A percentile compares a stretch with the other conserved stretches of the same genome.
Conservation (phyloP, 164 flowering plant species). For the Sedum album region DNA sequence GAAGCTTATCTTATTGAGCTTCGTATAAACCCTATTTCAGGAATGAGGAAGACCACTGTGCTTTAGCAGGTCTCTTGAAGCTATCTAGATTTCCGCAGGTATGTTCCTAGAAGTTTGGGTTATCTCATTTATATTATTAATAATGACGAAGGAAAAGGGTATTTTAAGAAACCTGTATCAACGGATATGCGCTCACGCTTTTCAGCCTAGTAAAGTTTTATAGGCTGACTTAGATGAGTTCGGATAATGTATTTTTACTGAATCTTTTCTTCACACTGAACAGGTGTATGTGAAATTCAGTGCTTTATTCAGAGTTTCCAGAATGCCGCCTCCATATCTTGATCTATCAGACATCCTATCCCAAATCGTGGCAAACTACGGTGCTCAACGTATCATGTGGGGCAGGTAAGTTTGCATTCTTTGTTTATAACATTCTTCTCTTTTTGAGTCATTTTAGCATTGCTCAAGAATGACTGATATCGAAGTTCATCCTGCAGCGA, state of each 20-base stretch:
- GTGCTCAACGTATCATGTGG: conserved; percentile 87
- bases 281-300: conserved; percentile 91
- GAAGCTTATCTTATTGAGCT: conserved; percentile 8
- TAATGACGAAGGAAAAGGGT: too few relatives aligned
- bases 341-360: conserved; percentile 49
- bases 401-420: conserved; percentile 51
- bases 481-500: conserved; percentile 38
- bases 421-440: background rate
- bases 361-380: conserved; percentile 57
- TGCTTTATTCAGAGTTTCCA: conserved; percentile 80
- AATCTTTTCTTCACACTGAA: background rate
- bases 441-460: background rate
- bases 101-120: conserved; percentile 1
- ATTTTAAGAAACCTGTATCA: too few relatives aligned
- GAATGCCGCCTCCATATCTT: conserved; percentile 52
- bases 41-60: conserved; percentile 41
- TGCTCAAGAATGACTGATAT: background rate
- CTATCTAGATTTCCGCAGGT: conserved; percentile 87
- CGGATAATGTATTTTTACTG: too few relatives aligned
- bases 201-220: too few relatives aligned
- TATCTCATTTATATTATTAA: too few relatives aligned
- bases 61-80: conserved; percentile 49
- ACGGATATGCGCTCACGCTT: too few relatives aligned
- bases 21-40: conserved; percentile 30
- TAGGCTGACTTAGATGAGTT: too few relatives aligned